phyloP scores from a whole-genome alignment of 805 yeast genomes.

The Sugiyamaella smithiae region DNA sequence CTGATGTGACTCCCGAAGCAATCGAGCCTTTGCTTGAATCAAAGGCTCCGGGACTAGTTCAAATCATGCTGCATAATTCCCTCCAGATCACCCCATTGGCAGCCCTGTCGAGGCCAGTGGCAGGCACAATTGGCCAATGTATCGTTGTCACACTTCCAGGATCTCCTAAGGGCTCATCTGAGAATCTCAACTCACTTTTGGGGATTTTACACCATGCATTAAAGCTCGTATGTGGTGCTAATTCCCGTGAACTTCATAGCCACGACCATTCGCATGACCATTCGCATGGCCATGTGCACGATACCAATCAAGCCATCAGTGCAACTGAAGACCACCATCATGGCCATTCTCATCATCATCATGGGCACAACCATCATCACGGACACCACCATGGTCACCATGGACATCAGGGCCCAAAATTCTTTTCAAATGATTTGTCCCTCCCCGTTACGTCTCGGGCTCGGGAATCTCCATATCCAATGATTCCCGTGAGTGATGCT shows the following conservation, averaged over 20 bases:
- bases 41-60: slow-evolving; percentile 50
- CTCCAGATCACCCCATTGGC: slow-evolving; percentile 47
- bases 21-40: slow-evolving; percentile 41
- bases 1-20: slow-evolving; percentile 53
- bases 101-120: slow-evolving; percentile 49
- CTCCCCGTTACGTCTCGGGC: slow-evolving; percentile 43
- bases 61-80: slow-evolving; percentile 45
- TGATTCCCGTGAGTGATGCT: slow-evolving; percentile 45
- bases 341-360: slow-evolving; percentile 23
- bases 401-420: slow-evolving; percentile 33
- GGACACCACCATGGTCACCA: slow-evolving; percentile 19
- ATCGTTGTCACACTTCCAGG: slow-evolving; percentile 52
- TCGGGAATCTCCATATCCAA: slow-evolving; percentile 49
- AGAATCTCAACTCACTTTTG: slow-evolving; percentile 42
- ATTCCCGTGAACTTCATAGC: slow-evolving; percentile 43
- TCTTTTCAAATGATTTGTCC: slow-evolving; percentile 40
- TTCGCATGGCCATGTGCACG: slow-evolving; percentile 16
- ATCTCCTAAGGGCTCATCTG: slow-evolving; percentile 48
- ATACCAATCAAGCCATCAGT: no score
- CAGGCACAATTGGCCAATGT: slow-evolving; percentile 41
- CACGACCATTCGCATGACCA: slow-evolving; percentile 14
- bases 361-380: slow-evolving; percentile 13
- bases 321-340: no score
- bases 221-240: slow-evolving; percentile 35
- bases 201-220: slow-evolving; percentile 45